phyloP scores from a whole-genome alignment of 176 grass and related monocot genomes.

The Aegilops tauschii region DNA sequence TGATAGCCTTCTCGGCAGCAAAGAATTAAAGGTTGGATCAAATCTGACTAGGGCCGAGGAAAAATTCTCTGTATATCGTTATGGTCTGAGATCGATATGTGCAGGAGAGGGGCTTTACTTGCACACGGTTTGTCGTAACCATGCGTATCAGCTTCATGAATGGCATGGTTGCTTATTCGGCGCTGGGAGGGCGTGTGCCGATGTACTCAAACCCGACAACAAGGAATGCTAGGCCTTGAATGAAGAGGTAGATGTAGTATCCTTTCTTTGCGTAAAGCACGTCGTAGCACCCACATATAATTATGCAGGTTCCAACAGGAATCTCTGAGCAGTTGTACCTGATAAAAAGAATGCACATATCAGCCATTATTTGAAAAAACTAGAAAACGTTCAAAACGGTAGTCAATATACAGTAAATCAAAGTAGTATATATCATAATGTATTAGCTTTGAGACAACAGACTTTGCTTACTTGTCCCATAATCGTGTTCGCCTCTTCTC shows the following conservation, averaged over 20 bases:
- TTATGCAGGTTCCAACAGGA: constrained; percentile 51
- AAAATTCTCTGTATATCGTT: background rate
- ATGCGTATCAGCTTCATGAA: constrained; percentile 4
- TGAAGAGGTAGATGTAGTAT: constrained; percentile 76
- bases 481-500: constrained; percentile 50
- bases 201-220: constrained; percentile 74
- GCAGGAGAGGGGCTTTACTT: constrained; percentile 7
- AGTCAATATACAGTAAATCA: background rate
- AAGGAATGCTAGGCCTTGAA: constrained; percentile 75
- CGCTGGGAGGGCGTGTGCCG: constrained; percentile 43
- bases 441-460: background rate
- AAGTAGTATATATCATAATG: background rate
- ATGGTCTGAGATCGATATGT: background rate
- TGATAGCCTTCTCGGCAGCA: background rate
- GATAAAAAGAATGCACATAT: constrained; percentile 11
- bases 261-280: constrained; percentile 53
- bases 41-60: background rate
- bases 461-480: constrained; percentile 51
- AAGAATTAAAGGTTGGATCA: constrained; percentile 19
- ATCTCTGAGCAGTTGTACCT: constrained; percentile 79
- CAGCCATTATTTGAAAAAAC: background rate
- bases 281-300: constrained; percentile 72
- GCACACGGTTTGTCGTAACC: background rate
- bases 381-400: background rate
- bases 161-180: constrained; percentile 22